Base-by-base conservation (phyloP, 345 rosid species). In the Odontarrhena argentea region DNA sequence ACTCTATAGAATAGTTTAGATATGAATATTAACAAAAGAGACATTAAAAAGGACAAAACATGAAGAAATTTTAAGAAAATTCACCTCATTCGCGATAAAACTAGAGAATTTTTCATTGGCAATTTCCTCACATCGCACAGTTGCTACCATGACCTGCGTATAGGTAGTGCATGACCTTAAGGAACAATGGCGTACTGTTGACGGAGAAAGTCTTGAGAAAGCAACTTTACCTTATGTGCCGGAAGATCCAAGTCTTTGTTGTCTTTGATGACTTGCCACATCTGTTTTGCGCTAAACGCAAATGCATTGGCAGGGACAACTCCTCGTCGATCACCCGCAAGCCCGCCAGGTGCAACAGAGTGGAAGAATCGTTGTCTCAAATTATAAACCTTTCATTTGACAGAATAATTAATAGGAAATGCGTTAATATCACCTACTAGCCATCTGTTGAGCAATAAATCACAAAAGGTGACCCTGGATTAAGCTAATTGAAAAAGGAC, bases 241-340 rank as follows among this genome's bases (percentile, higher is more conserved):
- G 98, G 98, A 74, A 95, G 92, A 74, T 95, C 99, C 77, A 95
- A 87, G 84, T 95, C 98, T 81, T 82, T 95, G 77, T 95, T 95
- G 73, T 95, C 96, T 77, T 89, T 95, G 43, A 95, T 95, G 55
- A 95, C 92, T 75, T 81, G 84, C 99, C 97, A 95, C 75, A 91
- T 95, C 74, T 89, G 82, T 58, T 84, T 85, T 32, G 98, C 86
- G 69, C 99, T 95, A 70, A 89, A 95, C 49, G 92, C 85, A 78
- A 95, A 95, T n/a, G 96, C 98, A 4, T 96, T 89, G 64, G 97
- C 97, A 68, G 99, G 99, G 76, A 95, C 96, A 7, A 81, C 99
- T 66, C 97, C 99, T 59, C 92, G 82, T 63, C 99, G 84, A 75
- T 95, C 99, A 75, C 99, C 99, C 13, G 97, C 99, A 68, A 95